phyloP scores from a whole-genome alignment of 108 stramenopile species.

The Chaetoceros tenuissimus region DNA sequence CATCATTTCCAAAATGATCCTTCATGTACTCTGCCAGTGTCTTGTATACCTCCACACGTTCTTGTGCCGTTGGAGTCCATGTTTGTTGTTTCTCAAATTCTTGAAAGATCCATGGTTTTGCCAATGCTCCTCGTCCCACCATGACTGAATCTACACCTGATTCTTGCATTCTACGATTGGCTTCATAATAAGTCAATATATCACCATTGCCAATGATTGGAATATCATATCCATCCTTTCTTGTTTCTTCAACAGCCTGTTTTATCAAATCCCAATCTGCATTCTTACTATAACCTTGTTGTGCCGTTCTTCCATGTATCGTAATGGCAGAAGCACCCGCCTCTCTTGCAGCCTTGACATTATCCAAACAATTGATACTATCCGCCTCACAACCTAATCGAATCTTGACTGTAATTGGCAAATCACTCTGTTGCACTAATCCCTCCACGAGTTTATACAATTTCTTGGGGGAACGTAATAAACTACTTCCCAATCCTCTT shows the following conservation, averaged over 20 bases:
- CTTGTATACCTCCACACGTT: slow-evolving; percentile 23
- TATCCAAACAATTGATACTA: slow-evolving; percentile 13
- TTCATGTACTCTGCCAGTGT: slow-evolving; percentile 28
- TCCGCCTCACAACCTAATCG: slow-evolving; percentile 19
- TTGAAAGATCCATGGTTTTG: slow-evolving; percentile 36
- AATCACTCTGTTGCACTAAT: slow-evolving; percentile 10
- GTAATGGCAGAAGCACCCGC: slow-evolving; percentile 31
- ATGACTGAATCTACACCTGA: slow-evolving; percentile 28
- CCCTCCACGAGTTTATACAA: slow-evolving; percentile 27
- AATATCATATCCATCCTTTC: slow-evolving; percentile 8
- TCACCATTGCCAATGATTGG: slow-evolving; percentile 43
- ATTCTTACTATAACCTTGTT: slow-evolving; percentile 21
- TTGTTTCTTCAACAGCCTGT: slow-evolving; percentile 17
- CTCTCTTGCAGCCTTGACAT: slow-evolving; percentile 15
- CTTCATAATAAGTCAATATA: slow-evolving; percentile 34
- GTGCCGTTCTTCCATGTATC: slow-evolving; percentile 35
- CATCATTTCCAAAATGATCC: slow-evolving; percentile 38
- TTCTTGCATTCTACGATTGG: slow-evolving; percentile 19
- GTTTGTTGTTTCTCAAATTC: slow-evolving; percentile 8
- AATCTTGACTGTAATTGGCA: slow-evolving; percentile 38
- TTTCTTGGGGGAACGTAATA: slow-evolving; percentile 27
- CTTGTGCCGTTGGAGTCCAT: slow-evolving; percentile 14
- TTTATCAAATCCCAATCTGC: slow-evolving; percentile 33
- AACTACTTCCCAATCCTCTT: slow-evolving; percentile 26
- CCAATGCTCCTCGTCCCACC: slow-evolving; percentile 38